Percentiles rank a stretch among this genome's conserved stretches.
phyloP scores from a whole-genome alignment of 2,329 filamentous ascomycete genomes.

The Clarireedia paspali region DNA sequence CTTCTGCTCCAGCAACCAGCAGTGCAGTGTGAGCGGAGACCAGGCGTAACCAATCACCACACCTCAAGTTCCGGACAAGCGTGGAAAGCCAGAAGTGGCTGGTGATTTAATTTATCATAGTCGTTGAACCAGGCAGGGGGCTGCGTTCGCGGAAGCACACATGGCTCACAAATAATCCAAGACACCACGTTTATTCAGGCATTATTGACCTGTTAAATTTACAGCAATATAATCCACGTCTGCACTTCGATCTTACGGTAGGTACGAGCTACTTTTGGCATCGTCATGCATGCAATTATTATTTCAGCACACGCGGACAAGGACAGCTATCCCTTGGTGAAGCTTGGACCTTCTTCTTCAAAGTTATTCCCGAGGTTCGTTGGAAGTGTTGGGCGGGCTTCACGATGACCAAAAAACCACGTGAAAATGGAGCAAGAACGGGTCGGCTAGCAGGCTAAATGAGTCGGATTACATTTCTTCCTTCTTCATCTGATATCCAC shows the following conservation, averaged over 20 bases:
- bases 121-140: background rate
- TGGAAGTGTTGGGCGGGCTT: background rate
- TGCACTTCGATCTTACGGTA: background rate
- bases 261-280: slow-evolving; percentile 16
- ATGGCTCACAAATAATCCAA: slow-evolving; percentile 14
- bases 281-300: slow-evolving; percentile 22
- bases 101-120: background rate
- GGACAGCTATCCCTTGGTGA: background rate
- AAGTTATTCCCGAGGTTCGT: background rate
- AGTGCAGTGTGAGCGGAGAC: no score
- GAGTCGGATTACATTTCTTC: no score
- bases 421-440: no score
- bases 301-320: slow-evolving; percentile 1
- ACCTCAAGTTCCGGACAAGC: no score
- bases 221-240: slow-evolving; percentile 2
- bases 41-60: no score
- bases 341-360: slow-evolving; percentile 16
- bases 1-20: no score
- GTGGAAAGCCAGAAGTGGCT: background rate
- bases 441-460: no score
- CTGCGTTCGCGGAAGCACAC: slow-evolving; percentile 5
- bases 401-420: no score
- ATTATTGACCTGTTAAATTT: slow-evolving; percentile 9
- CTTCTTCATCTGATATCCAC: no score
- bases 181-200: slow-evolving; percentile 17